phyloP scores from a whole-genome alignment of 768 basidiomycete genomes.

The Hygrocybe punicea region DNA sequence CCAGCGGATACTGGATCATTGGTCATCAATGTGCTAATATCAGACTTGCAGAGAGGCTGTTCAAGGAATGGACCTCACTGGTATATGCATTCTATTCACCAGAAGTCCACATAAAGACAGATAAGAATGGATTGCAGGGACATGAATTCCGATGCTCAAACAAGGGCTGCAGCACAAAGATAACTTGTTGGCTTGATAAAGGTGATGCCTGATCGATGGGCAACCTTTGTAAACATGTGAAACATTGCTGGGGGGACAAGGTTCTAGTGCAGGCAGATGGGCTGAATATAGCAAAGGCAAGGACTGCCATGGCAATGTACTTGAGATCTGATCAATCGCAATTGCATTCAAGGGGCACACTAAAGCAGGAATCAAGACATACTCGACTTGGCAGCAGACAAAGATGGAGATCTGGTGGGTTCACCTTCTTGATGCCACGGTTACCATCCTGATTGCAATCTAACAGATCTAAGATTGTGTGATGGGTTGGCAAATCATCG shows the following conservation, averaged over 20 bases:
- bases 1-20: too few relatives aligned
- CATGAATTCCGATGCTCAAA: constrained; percentile 25
- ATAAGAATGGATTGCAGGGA: constrained; percentile 7
- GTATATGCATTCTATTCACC: constrained; percentile 29
- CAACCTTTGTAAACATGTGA: constrained; percentile 26
- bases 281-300: neutral
- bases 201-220: constrained; percentile 24
- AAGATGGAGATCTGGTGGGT: constrained; percentile 23
- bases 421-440: too few relatives aligned
- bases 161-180: constrained; percentile 12
- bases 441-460: neutral
- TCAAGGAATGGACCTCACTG: constrained; percentile 26
- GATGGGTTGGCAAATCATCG: constrained; percentile 33
- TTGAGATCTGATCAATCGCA: constrained; percentile 20
- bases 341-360: constrained; percentile 27
- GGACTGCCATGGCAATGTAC: neutral
- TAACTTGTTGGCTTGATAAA: constrained; percentile 22
- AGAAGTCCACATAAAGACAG: constrained; percentile 13
- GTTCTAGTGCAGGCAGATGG: neutral
- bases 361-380: constrained; percentile 5
- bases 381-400: constrained; percentile 27
- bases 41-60: constrained; percentile 15
- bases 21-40: neutral
- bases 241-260: neutral
- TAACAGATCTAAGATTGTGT: constrained; percentile 28